phyloP scores from a whole-genome alignment of 2,329 filamentous ascomycete genomes.

The Neopestalotiopsis sp. region DNA sequence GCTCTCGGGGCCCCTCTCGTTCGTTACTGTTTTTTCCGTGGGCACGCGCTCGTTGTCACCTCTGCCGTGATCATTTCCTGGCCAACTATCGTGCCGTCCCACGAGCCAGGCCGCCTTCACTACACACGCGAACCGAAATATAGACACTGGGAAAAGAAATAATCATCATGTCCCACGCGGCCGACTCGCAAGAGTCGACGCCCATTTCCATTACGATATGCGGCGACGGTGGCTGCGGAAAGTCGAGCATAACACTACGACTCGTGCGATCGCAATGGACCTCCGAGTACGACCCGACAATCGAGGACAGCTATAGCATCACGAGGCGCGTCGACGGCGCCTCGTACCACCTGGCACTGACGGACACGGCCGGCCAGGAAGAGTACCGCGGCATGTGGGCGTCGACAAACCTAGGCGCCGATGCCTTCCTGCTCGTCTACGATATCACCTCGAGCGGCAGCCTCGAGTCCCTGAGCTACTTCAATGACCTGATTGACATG shows the following conservation, averaged over 20 bases:
- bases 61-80: background rate
- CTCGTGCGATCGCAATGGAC: conserved; percentile 85
- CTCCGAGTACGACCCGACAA: conserved; percentile 80
- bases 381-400: conserved; percentile 91
- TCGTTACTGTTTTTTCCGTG: background rate
- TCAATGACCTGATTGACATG: conserved; percentile 84
- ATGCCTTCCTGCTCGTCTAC: conserved; percentile 87
- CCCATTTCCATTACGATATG: conserved; percentile 81
- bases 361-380: conserved; percentile 88
- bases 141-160: conserved; percentile 10
- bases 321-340: conserved; percentile 81
- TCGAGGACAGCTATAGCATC: conserved; percentile 85
- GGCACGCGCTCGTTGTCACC: background rate
- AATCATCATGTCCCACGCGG: conserved; percentile 22
- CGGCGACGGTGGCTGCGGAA: conserved; percentile 84
- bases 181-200: conserved; percentile 45
- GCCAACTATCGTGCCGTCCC: background rate
- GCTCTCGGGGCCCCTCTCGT: background rate
- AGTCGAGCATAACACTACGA: conserved; percentile 83
- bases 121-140: background rate
- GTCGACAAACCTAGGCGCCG: conserved; percentile 75
- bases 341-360: conserved; percentile 78
- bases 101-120: background rate
- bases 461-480: conserved; percentile 75
- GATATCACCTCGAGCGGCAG: conserved; percentile 77